Conservation (phyloP, 1,284 basidiomycete genomes). For the Moesziomyces globuligerus region DNA sequence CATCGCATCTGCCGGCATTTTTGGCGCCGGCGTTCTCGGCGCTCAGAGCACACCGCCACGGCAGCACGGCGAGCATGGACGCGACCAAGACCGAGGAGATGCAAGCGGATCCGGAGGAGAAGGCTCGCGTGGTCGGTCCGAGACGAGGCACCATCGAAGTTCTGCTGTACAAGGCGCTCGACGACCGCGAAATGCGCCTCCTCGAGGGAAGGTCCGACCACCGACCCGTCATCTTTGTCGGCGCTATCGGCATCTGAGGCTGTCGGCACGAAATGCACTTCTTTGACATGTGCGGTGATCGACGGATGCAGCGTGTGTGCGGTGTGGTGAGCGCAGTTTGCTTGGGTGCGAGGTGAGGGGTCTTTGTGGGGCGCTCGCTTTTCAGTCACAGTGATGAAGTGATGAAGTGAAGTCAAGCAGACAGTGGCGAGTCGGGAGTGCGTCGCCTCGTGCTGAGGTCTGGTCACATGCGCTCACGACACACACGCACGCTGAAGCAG, state of each 20-base stretch:
- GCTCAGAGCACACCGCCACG: slow-evolving; percentile 18
- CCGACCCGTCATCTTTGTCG: slow-evolving; percentile 75
- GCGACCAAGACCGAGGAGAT: neutral
- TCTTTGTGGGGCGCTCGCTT: no score
- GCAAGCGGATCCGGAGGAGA: neutral
- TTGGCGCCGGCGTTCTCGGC: slow-evolving; percentile 31
- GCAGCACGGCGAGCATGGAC: neutral
- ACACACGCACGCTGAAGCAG: no score
- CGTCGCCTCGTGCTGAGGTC: no score
- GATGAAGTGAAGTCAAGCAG: no score
- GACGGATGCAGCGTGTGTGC: no score
- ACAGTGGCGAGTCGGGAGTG: no score
- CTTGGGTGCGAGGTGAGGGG: no score
- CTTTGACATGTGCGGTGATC: neutral
- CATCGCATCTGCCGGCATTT: slow-evolving; percentile 45
- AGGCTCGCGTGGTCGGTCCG: slow-evolving; percentile 38
- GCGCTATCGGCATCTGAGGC: slow-evolving; percentile 47
- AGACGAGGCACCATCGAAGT: slow-evolving; percentile 68
- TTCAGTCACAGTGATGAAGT: no score
- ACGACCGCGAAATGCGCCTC: slow-evolving; percentile 78
- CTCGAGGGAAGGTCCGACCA: slow-evolving; percentile 72
- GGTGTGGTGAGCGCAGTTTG: no score
- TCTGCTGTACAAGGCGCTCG: slow-evolving; percentile 77
- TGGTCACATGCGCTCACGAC: no score
- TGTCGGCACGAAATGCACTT: neutral